Conservation (phyloP, 805 yeast species). For the Starmerella bombicola region DNA sequence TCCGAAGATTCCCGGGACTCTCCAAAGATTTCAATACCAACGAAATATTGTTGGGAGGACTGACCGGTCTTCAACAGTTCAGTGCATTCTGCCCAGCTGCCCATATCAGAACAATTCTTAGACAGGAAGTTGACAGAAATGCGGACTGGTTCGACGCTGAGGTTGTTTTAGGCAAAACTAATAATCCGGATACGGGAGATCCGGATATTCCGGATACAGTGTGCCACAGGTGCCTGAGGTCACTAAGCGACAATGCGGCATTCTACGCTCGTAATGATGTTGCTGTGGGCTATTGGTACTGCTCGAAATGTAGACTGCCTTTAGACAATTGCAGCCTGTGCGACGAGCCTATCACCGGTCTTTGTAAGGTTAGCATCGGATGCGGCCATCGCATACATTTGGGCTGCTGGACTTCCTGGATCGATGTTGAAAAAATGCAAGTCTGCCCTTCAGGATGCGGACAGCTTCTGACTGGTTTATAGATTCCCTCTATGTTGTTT, state of each 20-base stretch:
- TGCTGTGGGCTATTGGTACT: constrained; percentile 69
- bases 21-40: constrained; percentile 5
- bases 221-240: constrained; percentile 27
- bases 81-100: constrained; percentile 43
- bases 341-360: constrained; percentile 61
- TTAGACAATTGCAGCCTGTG: constrained; percentile 69
- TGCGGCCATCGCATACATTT: constrained; percentile 89
- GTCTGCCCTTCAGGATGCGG: constrained; percentile 79
- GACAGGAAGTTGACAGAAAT: constrained; percentile 2
- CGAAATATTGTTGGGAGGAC: constrained; percentile 17
- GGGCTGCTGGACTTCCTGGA: constrained; percentile 70
- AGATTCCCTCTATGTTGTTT: too few species aligned
- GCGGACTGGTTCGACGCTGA: constrained; percentile 1
- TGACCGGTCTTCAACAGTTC: constrained; percentile 11
- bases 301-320: constrained; percentile 51
- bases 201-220: constrained; percentile 36
- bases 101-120: constrained; percentile 9
- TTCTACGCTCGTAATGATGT: constrained; percentile 25
- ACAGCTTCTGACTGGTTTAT: constrained; percentile 5
- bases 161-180: neutral
- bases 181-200: neutral
- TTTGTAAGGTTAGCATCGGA: constrained; percentile 43
- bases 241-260: constrained; percentile 27
- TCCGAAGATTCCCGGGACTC: constrained; percentile 14
- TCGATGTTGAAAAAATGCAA: constrained; percentile 33